These are phyloP conservation scores for Tolypocladium guangdongense DNA, from an alignment of 2,329 filamentous ascomycete genomes.

Conservation along the genomic window DNA sequence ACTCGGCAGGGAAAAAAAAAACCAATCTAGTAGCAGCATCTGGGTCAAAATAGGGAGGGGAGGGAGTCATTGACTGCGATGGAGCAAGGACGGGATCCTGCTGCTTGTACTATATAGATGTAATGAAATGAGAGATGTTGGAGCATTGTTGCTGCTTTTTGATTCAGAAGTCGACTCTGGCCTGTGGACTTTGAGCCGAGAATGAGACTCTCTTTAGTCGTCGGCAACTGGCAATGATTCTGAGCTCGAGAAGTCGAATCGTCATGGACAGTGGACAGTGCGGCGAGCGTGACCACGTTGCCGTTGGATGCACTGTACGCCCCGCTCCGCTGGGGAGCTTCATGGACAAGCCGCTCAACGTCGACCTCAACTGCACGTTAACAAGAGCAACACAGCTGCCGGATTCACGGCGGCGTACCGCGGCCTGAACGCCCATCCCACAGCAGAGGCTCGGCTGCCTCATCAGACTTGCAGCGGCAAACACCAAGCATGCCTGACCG, in stretches of 20 bases:
- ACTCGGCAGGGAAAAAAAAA: conserved; percentile 31
- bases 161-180: too few species aligned
- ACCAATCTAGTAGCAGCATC: conserved; percentile 17
- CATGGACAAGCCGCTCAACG: background rate
- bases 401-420: background rate
- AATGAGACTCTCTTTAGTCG: too few species aligned
- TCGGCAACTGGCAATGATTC: too few species aligned
- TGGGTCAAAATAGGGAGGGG: conserved; percentile 6
- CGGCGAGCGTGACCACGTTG: background rate
- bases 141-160: background rate
- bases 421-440: background rate
- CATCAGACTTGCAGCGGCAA: background rate
- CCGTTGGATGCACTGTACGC: background rate
- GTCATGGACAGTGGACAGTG: background rate
- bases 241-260: background rate
- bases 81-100: conserved; percentile 15
- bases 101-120: conserved; percentile 17
- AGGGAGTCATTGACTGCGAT: conserved; percentile 5
- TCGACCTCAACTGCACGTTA: background rate
- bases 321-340: background rate
- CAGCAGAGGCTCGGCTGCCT: background rate
- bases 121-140: conserved; percentile 1
- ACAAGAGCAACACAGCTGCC: background rate
- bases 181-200: too few species aligned
- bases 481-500: background rate